Base-by-base conservation (phyloP, 331 rosid species). In the Prunus yedoensis region DNA sequence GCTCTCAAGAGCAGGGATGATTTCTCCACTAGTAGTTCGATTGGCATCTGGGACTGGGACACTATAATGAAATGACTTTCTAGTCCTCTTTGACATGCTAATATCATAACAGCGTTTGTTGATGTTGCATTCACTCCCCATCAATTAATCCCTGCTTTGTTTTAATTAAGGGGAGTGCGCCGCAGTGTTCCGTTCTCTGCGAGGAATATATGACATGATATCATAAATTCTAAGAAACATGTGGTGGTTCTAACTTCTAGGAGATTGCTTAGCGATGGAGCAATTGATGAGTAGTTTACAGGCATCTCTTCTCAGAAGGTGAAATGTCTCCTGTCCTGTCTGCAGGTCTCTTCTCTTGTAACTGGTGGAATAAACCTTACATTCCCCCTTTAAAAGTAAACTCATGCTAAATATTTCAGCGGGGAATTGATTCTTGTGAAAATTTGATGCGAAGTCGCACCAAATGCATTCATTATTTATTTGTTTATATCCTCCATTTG, bases 81-180 rank as follows among this genome's bases (percentile, higher is more conserved):
- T 88, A 23, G 98, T 93, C 84, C 98, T 89, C 81, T 78, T 86
- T 49, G 98, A 93, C 98, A 86, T 91, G 66, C 86, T 86, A 69
- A 93, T 89, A 72, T 91, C 98, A 46, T 82, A 93, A 50, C 69
- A 88, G 76, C 54, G 96, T 71, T 85, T 89, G 78, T 41, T 66
- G 54, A 77, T 23, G 18, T 82, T 78, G 52, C 83, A 74, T 35
- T 82, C 63, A 0, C 25, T 78, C 54, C 77, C 96, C 98, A 90
- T 90, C 58, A 17, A 17, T 47, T 47, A 12, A 47, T 47, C 52
- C 20, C 20, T 52, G 20, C 57, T 47, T 52, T 52, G 57, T 5
- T 52, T 16, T 16, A 52, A 16, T 12, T 3, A 12, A 11, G 52
- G 13, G 52, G 52, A 47, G 52, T 47, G 14, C 0, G 5, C 13